Base-by-base conservation (phyloP, 352 stramenopile genomes). In the Globisporangium alternatum region DNA sequence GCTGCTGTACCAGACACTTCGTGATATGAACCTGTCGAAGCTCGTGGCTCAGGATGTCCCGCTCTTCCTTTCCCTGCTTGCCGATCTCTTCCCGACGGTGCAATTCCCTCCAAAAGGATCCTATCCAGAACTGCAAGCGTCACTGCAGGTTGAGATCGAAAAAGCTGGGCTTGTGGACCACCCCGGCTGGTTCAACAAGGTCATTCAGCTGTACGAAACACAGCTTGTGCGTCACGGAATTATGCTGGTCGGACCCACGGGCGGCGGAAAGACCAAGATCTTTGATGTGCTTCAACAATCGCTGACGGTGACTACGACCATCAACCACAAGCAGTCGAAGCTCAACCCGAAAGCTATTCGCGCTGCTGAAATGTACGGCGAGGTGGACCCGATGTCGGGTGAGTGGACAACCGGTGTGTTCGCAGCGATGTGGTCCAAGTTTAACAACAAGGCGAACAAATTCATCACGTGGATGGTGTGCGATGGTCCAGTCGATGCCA, bases 401-500 rank as follows among this genome's bases (percentile, higher is more conserved):
- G 97, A 99, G 70, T 99, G 97, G 97, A 99, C 94, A 17, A 98
- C 93, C 0, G 95, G 95, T 9, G 95, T 99, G 33, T 99, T 99
- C 75, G 96, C 97, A 2, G 96, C 96, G 2, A 99, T 99, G 83
- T 99, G 96, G 96, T 93, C 90, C 30, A 99, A 99, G 67, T 99
- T 96, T 82, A 99, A 99, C 78, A 98, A 98, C 68, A 97, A 98
- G 60, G 91, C 84, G 69, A 99, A 99, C 76, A 90, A 97, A 39
- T 99, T 98, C 75, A 98, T 99, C 80, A 99, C 97, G 65, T 99
- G 97, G 96, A 99, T 99, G 77, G 97, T 98, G 47, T 97, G 89
- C 55, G 97, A 99, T 68, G 97, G 97, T 0, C 97, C 96, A 3
- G 96, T 99, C 7, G 97, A 99, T 77, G 95, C 96, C 1, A 99